Conservation (phyloP, 371 early-diverging fungal species). For the Actinomortierella wolfii region DNA sequence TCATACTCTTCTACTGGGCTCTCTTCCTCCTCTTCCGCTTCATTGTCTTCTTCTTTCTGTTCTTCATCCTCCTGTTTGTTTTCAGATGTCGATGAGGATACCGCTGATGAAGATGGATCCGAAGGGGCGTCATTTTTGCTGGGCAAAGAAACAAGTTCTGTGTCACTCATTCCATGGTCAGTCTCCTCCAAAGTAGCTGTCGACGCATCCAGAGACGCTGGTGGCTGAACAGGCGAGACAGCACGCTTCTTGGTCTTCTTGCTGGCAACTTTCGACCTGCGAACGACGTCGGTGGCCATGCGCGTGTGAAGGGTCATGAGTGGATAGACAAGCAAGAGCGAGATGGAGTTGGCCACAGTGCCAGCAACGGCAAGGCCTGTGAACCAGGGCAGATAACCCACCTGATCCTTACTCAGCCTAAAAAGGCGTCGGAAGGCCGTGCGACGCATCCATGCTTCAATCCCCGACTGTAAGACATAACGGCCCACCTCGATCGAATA, state of each 20-base stretch:
- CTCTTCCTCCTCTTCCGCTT: neutral
- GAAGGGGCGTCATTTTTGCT: too few relatives aligned
- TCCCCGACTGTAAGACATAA: conserved; percentile 4
- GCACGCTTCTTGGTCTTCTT: neutral
- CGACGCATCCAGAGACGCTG: too few relatives aligned
- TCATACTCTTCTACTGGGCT: conserved; percentile 9
- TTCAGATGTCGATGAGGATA: too few relatives aligned
- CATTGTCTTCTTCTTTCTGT: too few relatives aligned
- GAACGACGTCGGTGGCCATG: conserved; percentile 29
- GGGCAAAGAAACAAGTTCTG: too few relatives aligned
- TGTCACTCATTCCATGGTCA: too few relatives aligned
- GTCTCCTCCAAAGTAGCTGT: too few relatives aligned
- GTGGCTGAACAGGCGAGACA: too few relatives aligned
- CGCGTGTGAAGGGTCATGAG: conserved; percentile 13
- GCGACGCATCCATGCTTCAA: conserved; percentile 10
- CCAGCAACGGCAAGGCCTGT: conserved; percentile 13
- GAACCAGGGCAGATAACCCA: neutral
- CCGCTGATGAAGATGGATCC: too few relatives aligned
- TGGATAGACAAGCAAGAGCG: conserved; percentile 19
- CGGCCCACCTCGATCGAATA: conserved; percentile 7
- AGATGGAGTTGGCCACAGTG: conserved; percentile 7
- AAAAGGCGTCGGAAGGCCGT: conserved; percentile 3
- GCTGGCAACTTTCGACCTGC: conserved; percentile 4
- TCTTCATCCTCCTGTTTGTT: too few relatives aligned
- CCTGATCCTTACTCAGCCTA: neutral